Base-by-base conservation (phyloP, 805 yeast genomes). In the Myxozyma vanderwaltii region DNA sequence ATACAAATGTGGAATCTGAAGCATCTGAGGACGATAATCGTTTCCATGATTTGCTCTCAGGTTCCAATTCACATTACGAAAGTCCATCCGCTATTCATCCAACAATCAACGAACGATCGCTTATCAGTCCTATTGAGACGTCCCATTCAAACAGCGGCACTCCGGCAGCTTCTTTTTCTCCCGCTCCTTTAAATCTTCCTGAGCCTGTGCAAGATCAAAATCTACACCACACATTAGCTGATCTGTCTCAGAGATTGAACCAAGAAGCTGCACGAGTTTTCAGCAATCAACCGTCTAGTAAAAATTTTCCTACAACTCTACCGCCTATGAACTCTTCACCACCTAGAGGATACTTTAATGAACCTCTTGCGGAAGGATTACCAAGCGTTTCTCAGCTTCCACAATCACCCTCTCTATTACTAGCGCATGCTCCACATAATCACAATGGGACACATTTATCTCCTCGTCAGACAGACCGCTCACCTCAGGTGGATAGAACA, bases 261-360 rank as follows among this genome's bases (percentile, higher is more conserved):
- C 35, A 35, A 23, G 52, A 35, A 23, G 52, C 52, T n/a, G 31
- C 43, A 12, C 43, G 33, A 2, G 10, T 10, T 21, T 23, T 3
- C 35, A 17, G 19, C 29, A 19, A 21, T 13, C 52, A 12, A 26
- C 21, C 41, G 6, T 17, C n/a, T 17, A 38, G 10, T 23, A 48
- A 10, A 8, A 43, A 38, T 10, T 38, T 33, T 10, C 29, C 23
- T 10, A 23, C 13, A 10, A 23, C 13, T 24, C 23, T 10, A 3
- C 33, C 35, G 17, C 7, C 26, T 15, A 26, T 24, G 24, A 17
- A 33, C 23, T 48, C 52, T 3, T 27, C 52, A 13, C 52, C 52
- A 24, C 52, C 41, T 10, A 19, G 52, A 36, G 52, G 52, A 19
- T 48, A 23, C 27, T 48, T 48, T 17, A 27, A 48, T 48, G 52